Base-by-base conservation (phyloP, 129 eudicot species). In the Tagetes erecta region DNA sequence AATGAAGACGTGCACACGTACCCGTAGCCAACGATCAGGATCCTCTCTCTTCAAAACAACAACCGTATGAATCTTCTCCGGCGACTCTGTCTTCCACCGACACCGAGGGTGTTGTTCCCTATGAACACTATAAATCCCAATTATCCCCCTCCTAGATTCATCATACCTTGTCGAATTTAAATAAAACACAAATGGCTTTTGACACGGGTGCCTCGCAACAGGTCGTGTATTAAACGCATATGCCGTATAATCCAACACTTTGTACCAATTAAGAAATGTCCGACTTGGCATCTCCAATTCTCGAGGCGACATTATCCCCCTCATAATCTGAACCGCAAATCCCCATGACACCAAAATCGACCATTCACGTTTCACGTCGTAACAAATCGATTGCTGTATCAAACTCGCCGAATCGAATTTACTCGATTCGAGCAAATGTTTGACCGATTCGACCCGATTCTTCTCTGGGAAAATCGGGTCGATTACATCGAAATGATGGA, bases 271-370 rank as follows among this genome's bases (percentile, higher is more conserved):
- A 14, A 85, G 58, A 64, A 87, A 90, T 3, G 93, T 87, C 46
- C 81, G 87, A 38, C 84, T 41, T 8, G 93, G 89, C 3, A 87
- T 83, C 65, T 76, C 87, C 31, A 90, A 81, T 34, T 79, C 84
- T 53, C 80, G 80, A 6, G 87, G 87, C 0, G 84, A 79, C 57
- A 80, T 8, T 5, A 87, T 49, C 35, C 71, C 72, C 1, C 91
- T 83, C 76, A 85, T 75, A 34, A 87, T 55, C 42, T 90, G 93
- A 9, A 82, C 70, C 2, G 87, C 78, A 80, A 83, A 90, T 52
- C 93, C 91, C 93, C 91, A 90, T 8, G 96, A 80, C 36, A 87
- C 78, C 4, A 89, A 83, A 38, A 87, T 56, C 27, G 92, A 86
- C 92, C 89, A 89, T 11, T 83, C 81, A 35, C 82, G 52, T 11